Conservation (phyloP, 192 early-diverging fungal species). For the Coemansia umbellata region DNA sequence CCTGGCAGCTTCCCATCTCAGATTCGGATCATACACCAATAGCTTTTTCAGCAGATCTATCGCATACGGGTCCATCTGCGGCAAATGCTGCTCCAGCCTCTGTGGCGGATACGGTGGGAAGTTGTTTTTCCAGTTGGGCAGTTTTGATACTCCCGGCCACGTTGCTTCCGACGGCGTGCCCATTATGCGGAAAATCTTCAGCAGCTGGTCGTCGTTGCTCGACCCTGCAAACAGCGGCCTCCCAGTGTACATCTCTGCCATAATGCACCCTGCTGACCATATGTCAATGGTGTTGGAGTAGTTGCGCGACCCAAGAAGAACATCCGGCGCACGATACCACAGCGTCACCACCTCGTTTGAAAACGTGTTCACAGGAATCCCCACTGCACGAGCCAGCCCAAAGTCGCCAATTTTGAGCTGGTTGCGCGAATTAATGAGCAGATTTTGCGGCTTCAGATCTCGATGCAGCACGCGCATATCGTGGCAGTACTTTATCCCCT, state of each 20-base stretch:
- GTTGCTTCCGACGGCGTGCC: slow-evolving; percentile 74
- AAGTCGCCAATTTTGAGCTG: slow-evolving; percentile 84
- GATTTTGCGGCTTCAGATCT: slow-evolving; percentile 83
- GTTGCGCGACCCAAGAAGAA: slow-evolving; percentile 90
- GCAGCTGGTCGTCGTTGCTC: slow-evolving; percentile 75
- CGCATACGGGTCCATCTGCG: slow-evolving; percentile 71
- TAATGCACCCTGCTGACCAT: slow-evolving; percentile 97
- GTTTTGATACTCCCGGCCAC: slow-evolving; percentile 68
- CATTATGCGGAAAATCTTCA: slow-evolving; percentile 75
- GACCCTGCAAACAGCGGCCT: slow-evolving; percentile 78
- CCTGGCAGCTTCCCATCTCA: slow-evolving; percentile 35
- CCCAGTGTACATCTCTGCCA: slow-evolving; percentile 88
- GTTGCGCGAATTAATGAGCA: slow-evolving; percentile 74
- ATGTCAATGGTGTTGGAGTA: slow-evolving; percentile 97
- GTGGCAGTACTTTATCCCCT: slow-evolving; percentile 81
- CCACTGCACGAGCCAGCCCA: slow-evolving; percentile 78
- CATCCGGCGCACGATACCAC: slow-evolving; percentile 97
- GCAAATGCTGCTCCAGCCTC: slow-evolving; percentile 62
- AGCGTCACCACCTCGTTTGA: slow-evolving; percentile 98
- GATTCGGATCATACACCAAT: slow-evolving; percentile 66
- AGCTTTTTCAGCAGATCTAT: slow-evolving; percentile 71
- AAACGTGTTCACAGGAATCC: slow-evolving; percentile 88
- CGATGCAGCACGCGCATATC: slow-evolving; percentile 80
- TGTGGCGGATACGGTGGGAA: slow-evolving; percentile 63
- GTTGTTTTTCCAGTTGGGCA: slow-evolving; percentile 67